These are phyloP conservation scores for Dalbergia cochinchinensis DNA, from an alignment of 306 rosid genomes.

Conservation along the genomic window DNA sequence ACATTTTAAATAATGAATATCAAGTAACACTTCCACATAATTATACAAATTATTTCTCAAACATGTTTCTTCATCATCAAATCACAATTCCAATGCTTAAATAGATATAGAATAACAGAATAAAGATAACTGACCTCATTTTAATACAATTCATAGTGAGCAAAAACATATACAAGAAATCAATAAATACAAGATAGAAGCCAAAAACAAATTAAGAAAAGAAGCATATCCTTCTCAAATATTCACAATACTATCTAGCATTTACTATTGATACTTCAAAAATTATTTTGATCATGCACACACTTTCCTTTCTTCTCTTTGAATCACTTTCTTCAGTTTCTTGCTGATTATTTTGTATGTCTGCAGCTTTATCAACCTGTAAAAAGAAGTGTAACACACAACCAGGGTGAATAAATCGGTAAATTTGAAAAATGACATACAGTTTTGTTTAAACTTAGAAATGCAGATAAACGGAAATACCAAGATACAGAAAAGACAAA, in stretches of 20 bases:
- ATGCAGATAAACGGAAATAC: neutral
- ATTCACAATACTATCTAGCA: neutral
- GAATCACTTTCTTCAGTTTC: slow-evolving; percentile 51
- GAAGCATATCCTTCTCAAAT: slow-evolving; percentile 7
- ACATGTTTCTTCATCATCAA: slow-evolving; percentile 14
- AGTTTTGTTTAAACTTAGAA: neutral
- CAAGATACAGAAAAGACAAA: neutral
- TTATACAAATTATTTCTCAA: neutral
- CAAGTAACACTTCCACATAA: slow-evolving; percentile 8
- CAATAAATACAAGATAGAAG: neutral
- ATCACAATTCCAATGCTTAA: slow-evolving; percentile 2
- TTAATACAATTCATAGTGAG: neutral
- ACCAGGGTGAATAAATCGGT: slow-evolving; percentile 6
- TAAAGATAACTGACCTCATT: neutral
- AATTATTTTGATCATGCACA: neutral
- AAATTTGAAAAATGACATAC: neutral
- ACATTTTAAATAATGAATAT: neutral
- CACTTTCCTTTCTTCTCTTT: slow-evolving; percentile 61
- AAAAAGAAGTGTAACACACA: slow-evolving; percentile 21
- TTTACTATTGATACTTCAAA: slow-evolving; percentile 20
- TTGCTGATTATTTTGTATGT: slow-evolving; percentile 50
- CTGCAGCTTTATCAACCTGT: slow-evolving; percentile 52
- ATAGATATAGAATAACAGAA: slow-evolving; percentile 11
- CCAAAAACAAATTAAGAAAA: neutral
- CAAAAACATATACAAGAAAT: neutral